Conservation (phyloP, 148 eudicot species). For the Diospyros lotus region DNA sequence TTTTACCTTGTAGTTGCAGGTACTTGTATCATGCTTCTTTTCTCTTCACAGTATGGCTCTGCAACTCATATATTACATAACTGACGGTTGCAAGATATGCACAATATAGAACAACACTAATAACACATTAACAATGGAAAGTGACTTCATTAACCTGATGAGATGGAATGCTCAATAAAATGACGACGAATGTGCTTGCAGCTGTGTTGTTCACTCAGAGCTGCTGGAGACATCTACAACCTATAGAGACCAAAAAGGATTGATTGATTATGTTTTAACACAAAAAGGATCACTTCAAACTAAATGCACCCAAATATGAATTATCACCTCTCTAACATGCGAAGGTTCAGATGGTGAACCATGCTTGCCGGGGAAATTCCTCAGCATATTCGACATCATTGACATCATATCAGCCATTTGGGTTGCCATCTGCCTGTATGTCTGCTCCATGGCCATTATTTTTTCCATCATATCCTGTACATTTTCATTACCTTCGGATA, state of each 20-base stretch:
- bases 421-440: slow-evolving; percentile 42
- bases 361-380: background rate
- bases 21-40: background rate
- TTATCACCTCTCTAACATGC: too few relatives aligned
- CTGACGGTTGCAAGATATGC: background rate
- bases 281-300: too few relatives aligned
- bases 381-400: slow-evolving; percentile 36
- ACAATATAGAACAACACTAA: too few relatives aligned
- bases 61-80: background rate
- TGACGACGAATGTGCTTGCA: background rate
- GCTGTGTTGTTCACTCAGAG: slow-evolving; percentile 14
- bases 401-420: slow-evolving; percentile 47
- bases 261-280: too few relatives aligned
- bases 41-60: background rate
- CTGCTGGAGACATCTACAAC: slow-evolving; percentile 9
- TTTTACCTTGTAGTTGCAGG: background rate
- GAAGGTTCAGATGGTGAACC: background rate
- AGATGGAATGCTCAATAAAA: background rate
- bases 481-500: slow-evolving; percentile 30
- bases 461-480: slow-evolving; percentile 37
- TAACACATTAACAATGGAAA: background rate
- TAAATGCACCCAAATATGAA: too few relatives aligned
- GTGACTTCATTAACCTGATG: background rate
- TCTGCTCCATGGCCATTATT: slow-evolving; percentile 36
- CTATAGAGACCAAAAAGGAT: too few relatives aligned